phyloP scores from a whole-genome alignment of 2,329 filamentous ascomycete genomes.

The Graphiopsis chlorocephala region DNA sequence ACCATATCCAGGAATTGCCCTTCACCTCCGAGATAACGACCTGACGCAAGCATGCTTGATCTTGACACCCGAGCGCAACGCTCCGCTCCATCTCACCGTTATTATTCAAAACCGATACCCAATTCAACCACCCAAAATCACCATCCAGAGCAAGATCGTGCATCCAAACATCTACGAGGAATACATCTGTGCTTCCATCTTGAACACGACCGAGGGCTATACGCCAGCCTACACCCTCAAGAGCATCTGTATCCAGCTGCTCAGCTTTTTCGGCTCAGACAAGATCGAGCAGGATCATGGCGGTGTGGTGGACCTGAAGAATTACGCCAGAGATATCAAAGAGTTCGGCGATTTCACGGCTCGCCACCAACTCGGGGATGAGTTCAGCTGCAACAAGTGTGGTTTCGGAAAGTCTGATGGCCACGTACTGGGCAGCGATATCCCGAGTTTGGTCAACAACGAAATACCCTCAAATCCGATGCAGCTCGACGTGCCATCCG shows the following conservation, averaged over 20 bases:
- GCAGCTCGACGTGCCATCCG: background rate
- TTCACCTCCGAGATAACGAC: slow-evolving; percentile 19
- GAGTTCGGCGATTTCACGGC: background rate
- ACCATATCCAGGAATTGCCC: slow-evolving; percentile 25
- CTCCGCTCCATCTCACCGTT: slow-evolving; percentile 23
- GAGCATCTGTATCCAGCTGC: slow-evolving; percentile 27
- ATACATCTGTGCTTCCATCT: slow-evolving; percentile 25
- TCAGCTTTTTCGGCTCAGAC: slow-evolving; percentile 25
- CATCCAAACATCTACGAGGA: slow-evolving; percentile 27
- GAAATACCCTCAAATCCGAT: too few relatives aligned
- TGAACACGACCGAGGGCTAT: slow-evolving; percentile 20
- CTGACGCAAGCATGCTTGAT: slow-evolving; percentile 23
- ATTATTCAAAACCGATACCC: slow-evolving; percentile 20
- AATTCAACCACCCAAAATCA: slow-evolving; percentile 20
- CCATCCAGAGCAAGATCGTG: slow-evolving; percentile 19
- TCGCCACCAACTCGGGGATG: background rate
- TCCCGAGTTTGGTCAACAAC: background rate
- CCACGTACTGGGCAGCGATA: background rate
- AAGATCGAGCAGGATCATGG: slow-evolving; percentile 25
- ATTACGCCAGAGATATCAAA: slow-evolving; percentile 4
- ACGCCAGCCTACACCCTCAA: slow-evolving; percentile 27
- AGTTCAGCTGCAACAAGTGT: background rate
- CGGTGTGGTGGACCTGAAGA: slow-evolving; percentile 20
- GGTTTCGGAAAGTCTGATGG: background rate
- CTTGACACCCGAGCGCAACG: slow-evolving; percentile 18